Conservation (phyloP, 163 green algal species). For the Prototheca stagnorum region DNA sequence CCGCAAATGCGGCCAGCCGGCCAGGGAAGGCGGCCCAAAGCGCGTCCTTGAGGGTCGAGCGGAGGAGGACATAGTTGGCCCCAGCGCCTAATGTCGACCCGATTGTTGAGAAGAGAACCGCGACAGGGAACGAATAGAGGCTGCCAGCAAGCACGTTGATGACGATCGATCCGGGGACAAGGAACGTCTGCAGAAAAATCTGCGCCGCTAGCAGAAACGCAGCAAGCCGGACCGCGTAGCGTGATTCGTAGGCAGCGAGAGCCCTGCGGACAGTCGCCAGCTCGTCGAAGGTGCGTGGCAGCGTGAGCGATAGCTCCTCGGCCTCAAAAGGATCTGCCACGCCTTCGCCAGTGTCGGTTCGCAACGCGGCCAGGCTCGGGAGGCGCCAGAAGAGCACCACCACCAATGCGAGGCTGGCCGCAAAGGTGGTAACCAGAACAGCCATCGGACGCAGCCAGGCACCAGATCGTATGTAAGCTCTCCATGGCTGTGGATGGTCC, state of each 20-base stretch:
- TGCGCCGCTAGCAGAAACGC: conserved; percentile 12
- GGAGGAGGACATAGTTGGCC: conserved; percentile 16
- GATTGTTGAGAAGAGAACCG: neutral
- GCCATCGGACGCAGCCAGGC: no score
- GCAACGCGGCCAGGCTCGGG: conserved; percentile 6
- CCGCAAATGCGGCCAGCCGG: conserved; percentile 10
- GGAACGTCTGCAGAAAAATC: conserved; percentile 25
- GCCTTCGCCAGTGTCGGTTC: neutral
- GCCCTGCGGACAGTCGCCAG: conserved; percentile 10
- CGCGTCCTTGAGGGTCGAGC: conserved; percentile 17
- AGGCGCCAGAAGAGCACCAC: conserved; percentile 7
- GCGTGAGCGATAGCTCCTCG: conserved; percentile 7
- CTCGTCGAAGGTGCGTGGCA: conserved; percentile 21
- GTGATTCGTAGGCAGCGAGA: conserved; percentile 16
- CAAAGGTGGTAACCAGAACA: no score
- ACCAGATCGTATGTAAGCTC: no score
- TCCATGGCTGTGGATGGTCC: no score
- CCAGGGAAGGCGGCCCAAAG: conserved; percentile 12
- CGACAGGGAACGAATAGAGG: conserved; percentile 15
- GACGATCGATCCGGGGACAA: conserved; percentile 16
- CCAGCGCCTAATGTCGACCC: conserved; percentile 1
- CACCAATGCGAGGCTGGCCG: conserved; percentile 14
- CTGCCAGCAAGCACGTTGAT: conserved; percentile 23
- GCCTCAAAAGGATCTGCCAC: no score
- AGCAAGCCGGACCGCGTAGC: conserved; percentile 8